Conservation (phyloP, 2,329 filamentous ascomycete species). For the Pezicula radicicola region DNA sequence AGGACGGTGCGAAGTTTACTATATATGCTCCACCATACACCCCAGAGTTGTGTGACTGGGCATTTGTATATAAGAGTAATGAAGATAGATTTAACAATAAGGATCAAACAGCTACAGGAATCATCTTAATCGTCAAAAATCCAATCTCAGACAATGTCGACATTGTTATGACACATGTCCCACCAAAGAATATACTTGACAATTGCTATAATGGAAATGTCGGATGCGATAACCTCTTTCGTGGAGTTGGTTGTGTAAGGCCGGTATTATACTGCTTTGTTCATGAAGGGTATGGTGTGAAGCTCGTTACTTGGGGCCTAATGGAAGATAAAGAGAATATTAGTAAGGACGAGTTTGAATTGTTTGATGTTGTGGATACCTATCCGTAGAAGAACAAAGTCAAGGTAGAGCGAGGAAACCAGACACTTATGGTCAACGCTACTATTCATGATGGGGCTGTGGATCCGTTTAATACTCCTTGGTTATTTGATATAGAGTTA, state of each 20-base stretch:
- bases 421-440: conserved; percentile 59
- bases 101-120: background rate
- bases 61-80: conserved; percentile 19
- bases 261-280: conserved; percentile 54
- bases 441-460: conserved; percentile 35
- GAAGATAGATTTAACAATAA: conserved; percentile 20
- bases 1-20: conserved; percentile 19
- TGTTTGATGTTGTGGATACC: conserved; percentile 16
- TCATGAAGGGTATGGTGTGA: conserved; percentile 58
- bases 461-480: conserved; percentile 42
- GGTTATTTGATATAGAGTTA: conserved; percentile 38
- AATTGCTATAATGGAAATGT: conserved; percentile 23
- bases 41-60: conserved; percentile 17
- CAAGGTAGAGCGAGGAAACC: conserved; percentile 31
- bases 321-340: conserved; percentile 11
- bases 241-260: conserved; percentile 38
- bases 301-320: conserved; percentile 45
- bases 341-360: too few relatives aligned
- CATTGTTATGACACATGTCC: conserved; percentile 37
- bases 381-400: conserved; percentile 19
- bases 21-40: conserved; percentile 22
- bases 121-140: conserved; percentile 2
- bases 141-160: conserved; percentile 24
- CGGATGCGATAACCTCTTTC: conserved; percentile 44
- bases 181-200: conserved; percentile 30